These are phyloP conservation scores for Rosa chinensis DNA, from an alignment of 306 rosid species.

Conservation along the genomic window DNA sequence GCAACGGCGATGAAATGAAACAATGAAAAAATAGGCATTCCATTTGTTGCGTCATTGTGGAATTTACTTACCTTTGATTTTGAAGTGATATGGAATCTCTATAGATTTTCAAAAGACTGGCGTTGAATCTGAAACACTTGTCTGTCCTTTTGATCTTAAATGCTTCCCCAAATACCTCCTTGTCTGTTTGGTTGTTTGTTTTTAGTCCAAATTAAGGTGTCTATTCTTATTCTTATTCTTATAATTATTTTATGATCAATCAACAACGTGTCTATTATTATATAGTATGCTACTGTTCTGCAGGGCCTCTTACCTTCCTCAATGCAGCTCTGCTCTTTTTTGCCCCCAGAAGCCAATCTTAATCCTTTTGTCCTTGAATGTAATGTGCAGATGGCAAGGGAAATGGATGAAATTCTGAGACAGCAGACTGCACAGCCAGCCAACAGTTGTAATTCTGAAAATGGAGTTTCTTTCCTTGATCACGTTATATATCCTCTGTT, in stretches of 20 bases:
- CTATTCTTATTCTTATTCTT: not conserved
- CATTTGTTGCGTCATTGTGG: not conserved
- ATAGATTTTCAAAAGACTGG: not conserved
- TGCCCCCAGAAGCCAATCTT: not conserved
- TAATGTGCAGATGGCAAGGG: conserved; percentile 77
- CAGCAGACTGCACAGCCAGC: conserved; percentile 79
- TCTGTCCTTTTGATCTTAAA: not conserved
- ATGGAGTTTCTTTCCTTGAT: conserved; percentile 82
- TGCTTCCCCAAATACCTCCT: not conserved
- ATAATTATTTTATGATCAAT: not conserved
- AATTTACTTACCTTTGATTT: not conserved
- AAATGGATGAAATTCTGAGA: conserved; percentile 81
- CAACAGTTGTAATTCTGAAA: conserved; percentile 63
- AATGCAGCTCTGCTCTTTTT: not conserved
- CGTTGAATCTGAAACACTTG: not conserved
- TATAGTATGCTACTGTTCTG: not conserved
- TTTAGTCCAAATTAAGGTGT: not conserved
- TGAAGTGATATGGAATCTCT: not conserved
- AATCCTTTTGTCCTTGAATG: conserved; percentile 9
- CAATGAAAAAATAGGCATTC: not conserved
- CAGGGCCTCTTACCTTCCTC: not conserved
- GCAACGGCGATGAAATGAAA: not conserved
- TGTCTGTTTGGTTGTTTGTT: not conserved
- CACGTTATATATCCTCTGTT: conserved; percentile 74
- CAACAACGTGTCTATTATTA: not conserved